Evolutionary conservation across 768 basidiomycete genomes (phyloP).

Genomic region (Multifurca ochricompacta): DNA sequence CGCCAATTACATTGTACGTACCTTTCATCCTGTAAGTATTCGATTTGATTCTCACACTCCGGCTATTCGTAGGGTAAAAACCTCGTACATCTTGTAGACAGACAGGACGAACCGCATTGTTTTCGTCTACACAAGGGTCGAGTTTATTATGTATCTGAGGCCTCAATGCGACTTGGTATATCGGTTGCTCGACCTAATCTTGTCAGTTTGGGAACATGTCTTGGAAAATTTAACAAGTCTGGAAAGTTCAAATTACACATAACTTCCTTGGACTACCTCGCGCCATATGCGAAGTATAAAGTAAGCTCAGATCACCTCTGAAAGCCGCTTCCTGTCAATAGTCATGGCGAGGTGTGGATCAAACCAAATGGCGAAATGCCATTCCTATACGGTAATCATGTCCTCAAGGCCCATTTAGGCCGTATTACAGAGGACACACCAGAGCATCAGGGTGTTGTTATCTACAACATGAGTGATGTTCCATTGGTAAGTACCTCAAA

Average conservation of each 20-base stretch:
- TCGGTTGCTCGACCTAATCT: constrained; percentile 91
- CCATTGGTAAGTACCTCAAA: constrained; percentile 53
- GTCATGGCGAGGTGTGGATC: constrained; percentile 76
- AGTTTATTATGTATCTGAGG: constrained; percentile 94
- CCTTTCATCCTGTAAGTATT: not conserved
- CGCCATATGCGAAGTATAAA: constrained; percentile 98
- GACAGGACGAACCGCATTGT: constrained; percentile 90
- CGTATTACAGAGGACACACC: constrained; percentile 98
- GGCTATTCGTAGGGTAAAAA: constrained; percentile 74
- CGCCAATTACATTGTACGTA: constrained; percentile 87
- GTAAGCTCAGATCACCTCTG: constrained; percentile 34
- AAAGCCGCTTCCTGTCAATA: not conserved
- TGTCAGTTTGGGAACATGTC: constrained; percentile 88
- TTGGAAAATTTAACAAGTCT: constrained; percentile 95
- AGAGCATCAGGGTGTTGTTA: constrained; percentile 96
- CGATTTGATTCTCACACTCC: not conserved
- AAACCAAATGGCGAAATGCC: constrained; percentile 99
- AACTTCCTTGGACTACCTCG: constrained; percentile 86
- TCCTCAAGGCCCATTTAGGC: constrained; percentile 97
- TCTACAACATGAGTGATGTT: constrained; percentile 92
- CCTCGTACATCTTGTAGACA: constrained; percentile 89
- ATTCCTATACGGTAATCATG: constrained; percentile 97
- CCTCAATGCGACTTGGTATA: constrained; percentile 86
- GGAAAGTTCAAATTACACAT: constrained; percentile 98
- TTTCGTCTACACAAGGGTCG: constrained; percentile 92